Base-by-base conservation (phyloP, 2,329 filamentous ascomycete genomes). In the Thermomyces lanuginosus region DNA sequence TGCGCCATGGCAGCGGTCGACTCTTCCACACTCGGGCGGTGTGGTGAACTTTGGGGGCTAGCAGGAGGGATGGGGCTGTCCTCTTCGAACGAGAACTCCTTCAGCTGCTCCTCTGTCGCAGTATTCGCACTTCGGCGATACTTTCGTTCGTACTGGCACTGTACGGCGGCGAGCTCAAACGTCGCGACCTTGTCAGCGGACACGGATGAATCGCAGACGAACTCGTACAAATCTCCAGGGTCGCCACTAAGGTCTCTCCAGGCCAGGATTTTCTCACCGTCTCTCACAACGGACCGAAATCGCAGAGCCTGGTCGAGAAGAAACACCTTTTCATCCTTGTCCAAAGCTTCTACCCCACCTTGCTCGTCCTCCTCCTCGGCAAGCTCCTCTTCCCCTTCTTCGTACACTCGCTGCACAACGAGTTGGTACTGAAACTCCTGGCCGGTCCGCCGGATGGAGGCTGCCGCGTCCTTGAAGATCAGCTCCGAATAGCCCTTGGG, bases 401-500 rank as follows among this genome's bases (percentile, higher is more conserved):
- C 89, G 63, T 92, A 98, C 32, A 86, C 86, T 34, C 89, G 72
- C 52, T 98, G 89, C 21, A 95, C 71, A 21, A 95, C 86, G 8
- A 98, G 79, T 53, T 98, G 89, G 51, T 95, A 98, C 46, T 98
- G 84, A 46, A 80, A 93, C 28, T 95, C 83, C 51, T 92, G 84
- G 11, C 80, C 84, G 9, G 89, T 95, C 37, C 81, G 74, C 38
- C 91, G 77, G 46, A 98, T 91, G 36, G 77, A 82, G 28, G 86
- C 82, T 24, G 82, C 79, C 20, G 83, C 78, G 72, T 98, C 89
- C 55, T 89, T 92, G 66, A 93, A 98, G 56, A 98, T 92, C 49
- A 95, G 82, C 56, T 98, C 89, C 1, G 86, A 93, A 53, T 93
- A 95, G 39, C 89, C 89, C 55, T 98, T 98, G 31, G 86, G 83